Conservation (phyloP, 140 eudicot species). For the Erigeron philadelphicus region DNA sequence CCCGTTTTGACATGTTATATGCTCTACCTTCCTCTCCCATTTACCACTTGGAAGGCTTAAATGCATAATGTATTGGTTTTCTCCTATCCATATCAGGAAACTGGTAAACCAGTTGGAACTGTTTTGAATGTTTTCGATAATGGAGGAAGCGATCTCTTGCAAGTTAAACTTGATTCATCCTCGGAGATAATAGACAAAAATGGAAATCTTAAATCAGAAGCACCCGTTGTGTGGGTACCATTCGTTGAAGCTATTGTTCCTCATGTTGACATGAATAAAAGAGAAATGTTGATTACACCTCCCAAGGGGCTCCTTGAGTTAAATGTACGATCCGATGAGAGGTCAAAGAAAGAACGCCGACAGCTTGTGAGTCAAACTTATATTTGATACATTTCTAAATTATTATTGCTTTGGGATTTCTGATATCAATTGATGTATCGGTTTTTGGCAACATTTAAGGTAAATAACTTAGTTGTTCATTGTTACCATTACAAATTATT, state of each 20-base stretch:
- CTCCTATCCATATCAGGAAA: slow-evolving; percentile 46
- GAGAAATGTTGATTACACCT: slow-evolving; percentile 90
- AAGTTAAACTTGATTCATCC: slow-evolving; percentile 58
- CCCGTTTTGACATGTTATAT: too few relatives aligned
- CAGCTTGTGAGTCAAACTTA: slow-evolving; percentile 61
- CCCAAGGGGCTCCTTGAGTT: slow-evolving; percentile 97
- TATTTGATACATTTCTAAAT: slow-evolving; percentile 13
- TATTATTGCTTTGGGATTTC: not conserved
- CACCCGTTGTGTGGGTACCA: slow-evolving; percentile 84
- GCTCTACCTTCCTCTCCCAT: too few relatives aligned
- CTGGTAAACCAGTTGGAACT: slow-evolving; percentile 82
- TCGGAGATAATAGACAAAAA: slow-evolving; percentile 37
- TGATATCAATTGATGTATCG: too few relatives aligned
- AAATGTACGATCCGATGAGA: slow-evolving; percentile 72
- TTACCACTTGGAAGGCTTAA: too few relatives aligned
- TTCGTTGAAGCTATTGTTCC: slow-evolving; percentile 98
- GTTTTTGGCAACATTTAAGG: too few relatives aligned
- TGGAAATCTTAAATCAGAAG: slow-evolving; percentile 42
- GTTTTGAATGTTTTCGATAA: slow-evolving; percentile 67
- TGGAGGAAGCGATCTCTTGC: slow-evolving; percentile 91
- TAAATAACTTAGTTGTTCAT: too few relatives aligned
- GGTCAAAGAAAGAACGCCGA: slow-evolving; percentile 95
- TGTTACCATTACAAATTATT: too few relatives aligned
- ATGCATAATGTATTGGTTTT: not conserved
- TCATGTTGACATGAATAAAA: slow-evolving; percentile 54